Evolutionary conservation across 1,139 yeast species (phyloP).

Genomic region (Kurtzmaniella quercitrusa): DNA sequence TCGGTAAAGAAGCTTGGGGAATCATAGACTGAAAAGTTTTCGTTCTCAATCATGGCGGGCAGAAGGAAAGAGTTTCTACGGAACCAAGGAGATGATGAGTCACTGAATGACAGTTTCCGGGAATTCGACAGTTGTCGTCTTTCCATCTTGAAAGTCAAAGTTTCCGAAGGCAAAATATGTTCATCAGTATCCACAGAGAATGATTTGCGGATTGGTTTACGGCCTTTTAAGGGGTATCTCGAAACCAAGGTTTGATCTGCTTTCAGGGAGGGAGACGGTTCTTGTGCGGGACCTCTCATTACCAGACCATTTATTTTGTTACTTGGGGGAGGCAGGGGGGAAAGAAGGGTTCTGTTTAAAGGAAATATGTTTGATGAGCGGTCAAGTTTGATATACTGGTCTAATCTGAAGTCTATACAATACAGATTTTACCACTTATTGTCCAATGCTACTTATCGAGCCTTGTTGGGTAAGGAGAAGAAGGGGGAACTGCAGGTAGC

Average conservation of each 20-base stretch:
- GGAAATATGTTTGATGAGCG: no score
- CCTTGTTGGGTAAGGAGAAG: neutral
- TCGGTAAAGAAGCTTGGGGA: constrained; percentile 29
- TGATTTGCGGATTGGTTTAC: neutral
- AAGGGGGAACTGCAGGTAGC: neutral
- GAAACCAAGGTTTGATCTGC: neutral
- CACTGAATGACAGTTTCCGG: constrained; percentile 42
- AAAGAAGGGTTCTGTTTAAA: no score
- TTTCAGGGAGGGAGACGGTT: neutral
- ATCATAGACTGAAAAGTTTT: constrained; percentile 57
- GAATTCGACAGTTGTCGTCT: constrained; percentile 6
- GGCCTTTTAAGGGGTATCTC: neutral
- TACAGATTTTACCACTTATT: neutral
- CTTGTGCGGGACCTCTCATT: neutral
- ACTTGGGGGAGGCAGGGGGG: neutral
- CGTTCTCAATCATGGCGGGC: constrained; percentile 57
- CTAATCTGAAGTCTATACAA: neutral
- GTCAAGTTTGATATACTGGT: neutral
- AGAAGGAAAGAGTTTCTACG: constrained; percentile 61
- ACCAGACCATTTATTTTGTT: neutral
- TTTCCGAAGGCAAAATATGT: neutral
- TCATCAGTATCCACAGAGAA: neutral
- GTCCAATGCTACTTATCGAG: neutral
- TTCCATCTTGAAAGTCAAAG: constrained; percentile 8
- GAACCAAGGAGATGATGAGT: constrained; percentile 51